A percentile compares a stretch with the other conserved stretches of the same genome.
These are phyloP conservation scores for Firmiana major DNA, from an alignment of 345 rosid genomes.

Conservation along the genomic window DNA sequence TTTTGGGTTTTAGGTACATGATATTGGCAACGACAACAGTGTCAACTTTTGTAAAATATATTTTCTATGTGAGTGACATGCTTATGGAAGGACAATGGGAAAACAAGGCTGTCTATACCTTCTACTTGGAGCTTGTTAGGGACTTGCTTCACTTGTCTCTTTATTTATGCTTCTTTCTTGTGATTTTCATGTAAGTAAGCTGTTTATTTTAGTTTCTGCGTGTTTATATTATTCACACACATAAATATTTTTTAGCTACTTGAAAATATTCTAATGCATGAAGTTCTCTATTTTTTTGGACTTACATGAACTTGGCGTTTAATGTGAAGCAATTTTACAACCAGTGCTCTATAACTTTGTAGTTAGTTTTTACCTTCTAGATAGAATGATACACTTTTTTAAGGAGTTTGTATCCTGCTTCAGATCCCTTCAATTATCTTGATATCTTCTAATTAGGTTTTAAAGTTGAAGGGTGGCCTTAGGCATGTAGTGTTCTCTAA, in stretches of 20 bases:
- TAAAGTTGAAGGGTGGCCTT: neutral
- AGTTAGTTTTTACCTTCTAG: neutral
- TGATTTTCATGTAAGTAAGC: conserved; percentile 83
- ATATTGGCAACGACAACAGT: conserved; percentile 88
- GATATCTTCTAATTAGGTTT: neutral
- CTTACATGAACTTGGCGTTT: neutral
- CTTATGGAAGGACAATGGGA: conserved; percentile 99
- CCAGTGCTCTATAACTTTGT: neutral
- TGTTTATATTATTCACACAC: neutral
- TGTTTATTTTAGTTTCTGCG: neutral
- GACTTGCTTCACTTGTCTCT: conserved; percentile 94
- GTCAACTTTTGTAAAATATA: conserved; percentile 75
- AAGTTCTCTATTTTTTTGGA: neutral
- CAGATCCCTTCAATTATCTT: neutral
- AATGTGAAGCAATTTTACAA: neutral
- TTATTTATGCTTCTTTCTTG: conserved; percentile 96
- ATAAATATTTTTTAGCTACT: neutral
- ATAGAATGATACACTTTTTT: neutral
- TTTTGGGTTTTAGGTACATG: conserved; percentile 65
- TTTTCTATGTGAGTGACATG: conserved; percentile 86
- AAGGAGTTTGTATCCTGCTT: neutral
- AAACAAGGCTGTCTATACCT: conserved; percentile 80
- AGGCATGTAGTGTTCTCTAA: neutral
- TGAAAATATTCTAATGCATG: neutral
- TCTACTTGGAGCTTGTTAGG: conserved; percentile 87